Base-by-base conservation (phyloP, 805 yeast species). In the Sugiyamaella smithiae region DNA sequence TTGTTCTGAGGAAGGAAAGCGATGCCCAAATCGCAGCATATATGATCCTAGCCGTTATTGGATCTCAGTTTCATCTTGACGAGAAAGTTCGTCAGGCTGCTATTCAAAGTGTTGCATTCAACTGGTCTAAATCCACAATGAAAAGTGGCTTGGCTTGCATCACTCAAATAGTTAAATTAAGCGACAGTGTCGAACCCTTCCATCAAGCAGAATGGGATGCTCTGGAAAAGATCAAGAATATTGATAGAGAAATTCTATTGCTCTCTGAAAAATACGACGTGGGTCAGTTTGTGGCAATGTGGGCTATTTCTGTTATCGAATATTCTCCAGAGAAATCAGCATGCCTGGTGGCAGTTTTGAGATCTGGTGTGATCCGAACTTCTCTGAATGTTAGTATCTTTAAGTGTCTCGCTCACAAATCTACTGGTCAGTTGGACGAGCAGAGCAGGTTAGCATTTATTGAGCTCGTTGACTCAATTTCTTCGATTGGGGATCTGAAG, bases 11-110 rank as follows among this genome's bases (percentile, higher is more conserved):
- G 19, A 49, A 55, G 31, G 55, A 57, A 6, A 66, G 70, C 32
- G 95, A 88, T 59, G 75, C 83, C 44, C 93, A 86, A 64, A 75
- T 88, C 51, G 84, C 96, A 16, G 88, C 91, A 1, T 91, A 87
- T 64, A 85, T 96, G 42, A 72, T 89, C 11, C 63, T 91, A 20
- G 78, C 91, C 0, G 96, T 91, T 1, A 69, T 90, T 45, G 77
- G 85, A 4, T 74, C 91, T 2, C 84, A 91, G 40, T 75, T 82
- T 43, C 84, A 88, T 5, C 72, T 93, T 35, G 71, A 78, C 5
- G 40, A 49, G 26, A 71, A 74, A 11, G 77, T 85, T 12, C 67
- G 80, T 14, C 67, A 75, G 44, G 88, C 89, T 4, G 78, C 86
- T 1, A 72, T 78, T 28, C 80, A 76, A 51, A 80, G 85, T 1